Conservation (phyloP, 768 basidiomycete species). For the Calocera viscosa region DNA sequence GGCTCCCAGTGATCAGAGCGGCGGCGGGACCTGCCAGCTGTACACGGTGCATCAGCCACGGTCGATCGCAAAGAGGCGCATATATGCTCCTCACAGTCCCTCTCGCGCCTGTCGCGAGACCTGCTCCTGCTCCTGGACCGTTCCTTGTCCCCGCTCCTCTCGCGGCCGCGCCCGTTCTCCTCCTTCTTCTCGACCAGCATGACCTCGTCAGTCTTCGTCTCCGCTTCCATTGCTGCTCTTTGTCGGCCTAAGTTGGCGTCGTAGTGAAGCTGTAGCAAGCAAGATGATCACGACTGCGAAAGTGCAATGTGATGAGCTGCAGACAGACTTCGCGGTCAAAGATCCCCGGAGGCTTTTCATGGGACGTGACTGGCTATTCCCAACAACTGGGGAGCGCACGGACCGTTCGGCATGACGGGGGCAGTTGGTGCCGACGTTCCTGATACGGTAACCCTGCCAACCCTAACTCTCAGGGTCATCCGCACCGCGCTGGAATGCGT, state of each 20-base stretch:
- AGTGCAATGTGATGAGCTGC: too few species aligned
- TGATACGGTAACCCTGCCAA: neutral
- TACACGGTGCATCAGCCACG: conserved; percentile 34
- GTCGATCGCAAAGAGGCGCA: conserved; percentile 11
- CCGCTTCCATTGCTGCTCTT: conserved; percentile 49
- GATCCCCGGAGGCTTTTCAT: too few species aligned
- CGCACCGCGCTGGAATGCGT: neutral
- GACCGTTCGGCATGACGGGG: neutral
- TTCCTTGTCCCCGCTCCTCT: conserved; percentile 16
- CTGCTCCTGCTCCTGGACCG: conserved; percentile 27
- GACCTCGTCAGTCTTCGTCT: conserved; percentile 70
- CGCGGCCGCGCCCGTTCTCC: neutral
- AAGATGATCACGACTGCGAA: neutral
- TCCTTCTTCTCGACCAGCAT: conserved; percentile 31
- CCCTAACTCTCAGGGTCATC: neutral
- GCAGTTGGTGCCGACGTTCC: neutral
- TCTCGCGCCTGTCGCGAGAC: conserved; percentile 13
- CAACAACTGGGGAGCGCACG: neutral
- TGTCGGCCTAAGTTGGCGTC: neutral
- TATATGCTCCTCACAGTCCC: conserved; percentile 23
- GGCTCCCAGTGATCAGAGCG: conserved; percentile 71
- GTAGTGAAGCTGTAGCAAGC: neutral
- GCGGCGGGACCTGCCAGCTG: conserved; percentile 22
- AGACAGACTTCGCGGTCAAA: too few species aligned
- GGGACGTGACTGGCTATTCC: too few species aligned